Conservation (phyloP, 176 grass and related monocot genomes). For the Carex pumila region DNA sequence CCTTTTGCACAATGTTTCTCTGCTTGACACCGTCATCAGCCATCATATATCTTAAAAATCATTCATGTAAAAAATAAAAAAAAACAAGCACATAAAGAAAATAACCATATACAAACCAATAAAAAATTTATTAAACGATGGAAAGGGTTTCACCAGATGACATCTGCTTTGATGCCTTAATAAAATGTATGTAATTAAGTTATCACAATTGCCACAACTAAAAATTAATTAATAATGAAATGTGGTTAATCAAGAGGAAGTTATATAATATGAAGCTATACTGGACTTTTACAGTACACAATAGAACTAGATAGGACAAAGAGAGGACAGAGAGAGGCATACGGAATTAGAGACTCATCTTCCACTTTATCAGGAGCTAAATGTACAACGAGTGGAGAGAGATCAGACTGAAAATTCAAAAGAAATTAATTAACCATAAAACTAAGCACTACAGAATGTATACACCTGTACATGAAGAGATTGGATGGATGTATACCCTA, state of each 20-base stretch:
- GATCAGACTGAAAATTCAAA: conserved; percentile 60
- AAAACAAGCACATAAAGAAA: not conserved
- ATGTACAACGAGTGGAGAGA: conserved; percentile 88
- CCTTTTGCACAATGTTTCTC: conserved; percentile 57
- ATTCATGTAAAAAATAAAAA: not conserved
- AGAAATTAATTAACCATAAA: conserved; percentile 11
- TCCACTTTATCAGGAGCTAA: conserved; percentile 75
- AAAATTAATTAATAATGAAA: not conserved
- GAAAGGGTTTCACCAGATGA: not conserved
- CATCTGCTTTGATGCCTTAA: not conserved
- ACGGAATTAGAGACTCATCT: conserved; percentile 70
- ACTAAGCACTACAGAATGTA: conserved; percentile 2
- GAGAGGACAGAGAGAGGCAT: conserved; percentile 21
- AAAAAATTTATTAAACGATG: not conserved
- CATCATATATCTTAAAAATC: conserved; percentile 85
- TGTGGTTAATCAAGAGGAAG: not conserved
- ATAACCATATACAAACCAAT: not conserved
- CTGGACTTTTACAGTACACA: not conserved
- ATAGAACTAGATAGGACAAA: not conserved
- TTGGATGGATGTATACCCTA: not conserved
- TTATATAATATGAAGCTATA: not conserved
- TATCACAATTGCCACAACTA: not conserved
- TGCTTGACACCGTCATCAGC: conserved; percentile 81
- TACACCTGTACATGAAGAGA: not conserved
- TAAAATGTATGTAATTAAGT: not conserved